Evolutionary conservation across 371 early-diverging fungal species (phyloP).

Genomic region (Blakeslea trispora): DNA sequence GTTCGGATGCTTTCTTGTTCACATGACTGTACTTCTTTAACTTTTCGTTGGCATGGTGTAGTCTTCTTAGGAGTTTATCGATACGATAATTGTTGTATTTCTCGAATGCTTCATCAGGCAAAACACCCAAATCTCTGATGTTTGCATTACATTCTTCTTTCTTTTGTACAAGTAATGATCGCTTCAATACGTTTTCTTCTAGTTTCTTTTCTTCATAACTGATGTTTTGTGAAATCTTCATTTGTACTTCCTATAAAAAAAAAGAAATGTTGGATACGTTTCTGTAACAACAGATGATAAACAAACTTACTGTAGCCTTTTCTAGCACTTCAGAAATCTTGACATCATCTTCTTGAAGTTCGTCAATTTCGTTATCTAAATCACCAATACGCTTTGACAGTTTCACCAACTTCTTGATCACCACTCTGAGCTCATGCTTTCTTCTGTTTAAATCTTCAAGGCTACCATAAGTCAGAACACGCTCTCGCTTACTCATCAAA

Average conservation of each 20-base stretch:
- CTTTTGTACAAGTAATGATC: slow-evolving; percentile 74
- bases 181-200: slow-evolving; percentile 77
- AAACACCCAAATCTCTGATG: slow-evolving; percentile 93
- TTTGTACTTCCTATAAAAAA: slow-evolving; percentile 28
- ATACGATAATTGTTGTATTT: slow-evolving; percentile 57
- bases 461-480: slow-evolving; percentile 34
- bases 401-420: slow-evolving; percentile 39
- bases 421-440: slow-evolving; percentile 58
- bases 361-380: slow-evolving; percentile 42
- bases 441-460: slow-evolving; percentile 40
- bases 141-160: slow-evolving; percentile 87
- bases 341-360: slow-evolving; percentile 40
- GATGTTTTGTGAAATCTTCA: slow-evolving; percentile 18
- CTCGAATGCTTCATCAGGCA: slow-evolving; percentile 94
- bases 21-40: slow-evolving; percentile 91
- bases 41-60: slow-evolving; percentile 83
- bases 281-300: neutral
- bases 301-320: slow-evolving; percentile 49
- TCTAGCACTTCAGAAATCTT: slow-evolving; percentile 51
- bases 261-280: too few species aligned
- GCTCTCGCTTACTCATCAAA: slow-evolving; percentile 56
- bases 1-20: slow-evolving; percentile 98
- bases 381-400: slow-evolving; percentile 37
- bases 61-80: slow-evolving; percentile 65
- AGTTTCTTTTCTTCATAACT: slow-evolving; percentile 63